These are phyloP conservation scores for Aspergillus coremiiformis DNA, from an alignment of 495 filamentous ascomycete species.

Conservation along the genomic window DNA sequence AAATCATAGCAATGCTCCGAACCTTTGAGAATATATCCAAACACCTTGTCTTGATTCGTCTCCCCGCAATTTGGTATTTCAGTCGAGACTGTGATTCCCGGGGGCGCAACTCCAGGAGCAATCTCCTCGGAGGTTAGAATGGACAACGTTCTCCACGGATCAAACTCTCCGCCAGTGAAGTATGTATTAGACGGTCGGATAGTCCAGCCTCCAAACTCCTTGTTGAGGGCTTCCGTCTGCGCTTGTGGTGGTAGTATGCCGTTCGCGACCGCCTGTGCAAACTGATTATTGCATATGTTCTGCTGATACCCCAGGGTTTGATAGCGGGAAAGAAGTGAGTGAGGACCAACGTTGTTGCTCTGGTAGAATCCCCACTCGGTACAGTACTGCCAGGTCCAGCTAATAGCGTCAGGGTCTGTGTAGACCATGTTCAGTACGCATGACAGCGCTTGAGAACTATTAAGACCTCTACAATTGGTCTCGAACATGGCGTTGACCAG, in stretches of 20 bases:
- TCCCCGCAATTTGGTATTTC: slow-evolving; percentile 43
- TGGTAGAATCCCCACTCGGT: slow-evolving; percentile 53
- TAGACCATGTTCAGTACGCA: slow-evolving; percentile 37
- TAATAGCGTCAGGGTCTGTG: slow-evolving; percentile 32
- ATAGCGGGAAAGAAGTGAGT: slow-evolving; percentile 45
- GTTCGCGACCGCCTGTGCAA: slow-evolving; percentile 38
- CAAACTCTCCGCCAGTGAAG: slow-evolving; percentile 49
- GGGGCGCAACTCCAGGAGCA: slow-evolving; percentile 37
- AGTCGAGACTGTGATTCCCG: slow-evolving; percentile 26
- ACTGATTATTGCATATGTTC: slow-evolving; percentile 45
- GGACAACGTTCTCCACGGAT: slow-evolving; percentile 52
- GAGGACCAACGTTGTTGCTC: slow-evolving; percentile 41
- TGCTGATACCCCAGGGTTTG: slow-evolving; percentile 46
- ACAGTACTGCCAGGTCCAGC: slow-evolving; percentile 57
- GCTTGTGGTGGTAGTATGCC: slow-evolving; percentile 41
- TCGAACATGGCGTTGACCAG: slow-evolving; percentile 37
- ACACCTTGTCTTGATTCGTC: slow-evolving; percentile 32
- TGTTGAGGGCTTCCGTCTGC: slow-evolving; percentile 31
- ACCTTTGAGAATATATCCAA: slow-evolving; percentile 44
- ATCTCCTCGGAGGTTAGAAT: slow-evolving; percentile 37
- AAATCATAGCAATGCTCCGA: slow-evolving; percentile 51
- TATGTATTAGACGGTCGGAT: slow-evolving; percentile 53
- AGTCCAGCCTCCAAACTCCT: slow-evolving; percentile 45
- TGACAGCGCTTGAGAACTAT: slow-evolving; percentile 17
- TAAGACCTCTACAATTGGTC: slow-evolving; percentile 36